Percentiles rank a stretch among this genome's conserved stretches.
These are phyloP conservation scores for Pleurotus giganteus DNA, from an alignment of 768 basidiomycete species.

Conservation along the genomic window DNA sequence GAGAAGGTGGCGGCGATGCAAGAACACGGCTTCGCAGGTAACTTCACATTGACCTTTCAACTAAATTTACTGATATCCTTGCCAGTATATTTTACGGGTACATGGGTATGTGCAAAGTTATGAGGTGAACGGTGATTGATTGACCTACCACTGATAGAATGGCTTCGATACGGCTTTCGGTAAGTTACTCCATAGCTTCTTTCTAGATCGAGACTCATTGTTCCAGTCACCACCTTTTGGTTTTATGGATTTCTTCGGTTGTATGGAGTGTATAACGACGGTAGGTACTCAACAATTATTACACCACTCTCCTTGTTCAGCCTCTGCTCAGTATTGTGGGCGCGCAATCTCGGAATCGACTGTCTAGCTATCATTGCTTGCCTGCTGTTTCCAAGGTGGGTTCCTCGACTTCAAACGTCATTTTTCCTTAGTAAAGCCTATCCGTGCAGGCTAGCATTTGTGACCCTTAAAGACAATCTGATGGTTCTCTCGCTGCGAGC, in stretches of 20 bases:
- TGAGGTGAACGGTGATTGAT: background rate
- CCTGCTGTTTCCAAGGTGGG: constrained; percentile 83
- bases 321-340: constrained; percentile 53
- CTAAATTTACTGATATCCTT: constrained; percentile 9
- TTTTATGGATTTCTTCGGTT: constrained; percentile 75
- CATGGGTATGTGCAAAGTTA: constrained; percentile 53
- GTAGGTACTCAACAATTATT: constrained; percentile 48
- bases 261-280: constrained; percentile 71
- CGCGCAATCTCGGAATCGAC: constrained; percentile 71
- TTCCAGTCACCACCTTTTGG: constrained; percentile 70
- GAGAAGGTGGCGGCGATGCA: constrained; percentile 96
- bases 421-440: constrained; percentile 3
- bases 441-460: constrained; percentile 76
- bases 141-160: constrained; percentile 48
- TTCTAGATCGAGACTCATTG: background rate
- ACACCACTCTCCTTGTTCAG: too few species aligned
- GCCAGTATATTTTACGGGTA: constrained; percentile 87
- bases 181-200: constrained; percentile 26
- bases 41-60: constrained; percentile 1
- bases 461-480: constrained; percentile 77
- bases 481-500: constrained; percentile 84
- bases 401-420: background rate
- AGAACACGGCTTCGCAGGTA: constrained; percentile 90
- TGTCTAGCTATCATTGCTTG: constrained; percentile 87
- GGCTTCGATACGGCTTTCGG: constrained; percentile 93